Evolutionary conservation across 352 stramenopile species (phyloP), one percentile per base, ranked within the genome.

Genomic region (Globisporangium polare): DNA sequence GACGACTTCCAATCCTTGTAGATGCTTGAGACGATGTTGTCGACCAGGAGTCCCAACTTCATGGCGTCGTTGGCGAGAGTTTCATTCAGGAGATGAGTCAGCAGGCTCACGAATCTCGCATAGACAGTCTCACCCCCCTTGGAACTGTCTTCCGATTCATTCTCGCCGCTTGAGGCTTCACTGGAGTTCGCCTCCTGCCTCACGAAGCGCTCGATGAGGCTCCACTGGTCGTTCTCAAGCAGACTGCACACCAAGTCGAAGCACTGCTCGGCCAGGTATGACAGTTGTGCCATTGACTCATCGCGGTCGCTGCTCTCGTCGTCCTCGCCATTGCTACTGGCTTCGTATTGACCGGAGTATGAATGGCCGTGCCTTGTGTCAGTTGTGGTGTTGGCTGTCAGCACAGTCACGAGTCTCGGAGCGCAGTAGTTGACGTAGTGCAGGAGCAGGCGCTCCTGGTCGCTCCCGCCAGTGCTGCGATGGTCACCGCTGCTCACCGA

Each of bases 21-120:
- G 12, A 68, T 29, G 31, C 47, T 55, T 2, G 62, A 64, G 37
- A 60, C 47, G 41, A 62, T 58, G 29, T 66, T 24, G 35, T 65
- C 58, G 26, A 53, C 58, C 26, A 65, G 26, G 2, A 22, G 27
- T 20, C 52, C 56, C 17, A 64, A 29, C 26, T 45, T 63, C 12
- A 26, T 20, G 2, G 37, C 55, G 26, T 53, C 39, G 10, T 22
- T 45, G 0, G 51, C 24, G 4, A 69, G 57, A 17, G 22, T 31
- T 12, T 20, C 33, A 22, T 41, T 50, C 3, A 58, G 35, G 5
- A 65, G 57, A 15, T 24, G 18, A 17, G 57, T 60, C 15, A 69
- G 33, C 37, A 54, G 17, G 1, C 51, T 52, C 1, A 62, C 26
- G 27, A 65, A 57, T 18, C 33, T 24, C 4, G 33, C 33, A 18